Evolutionary conservation across 495 filamentous ascomycete genomes (phyloP).

Genomic region (Bacidia gigantensis): DNA sequence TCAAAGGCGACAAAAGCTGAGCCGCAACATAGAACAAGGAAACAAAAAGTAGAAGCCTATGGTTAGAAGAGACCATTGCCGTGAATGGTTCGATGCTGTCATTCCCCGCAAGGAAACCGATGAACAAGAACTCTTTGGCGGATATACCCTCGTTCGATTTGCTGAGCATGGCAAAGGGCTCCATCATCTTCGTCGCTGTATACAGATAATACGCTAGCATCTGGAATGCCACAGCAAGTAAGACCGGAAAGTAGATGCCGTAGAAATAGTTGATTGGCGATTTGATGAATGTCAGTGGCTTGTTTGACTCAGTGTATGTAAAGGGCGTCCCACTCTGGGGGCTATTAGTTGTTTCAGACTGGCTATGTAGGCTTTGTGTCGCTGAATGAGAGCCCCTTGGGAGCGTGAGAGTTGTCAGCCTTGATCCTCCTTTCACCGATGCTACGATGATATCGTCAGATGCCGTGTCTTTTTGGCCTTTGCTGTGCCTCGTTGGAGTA

Average conservation of each 20-base stretch:
- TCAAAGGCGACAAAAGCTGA: neutral
- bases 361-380: neutral
- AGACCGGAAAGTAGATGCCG: neutral
- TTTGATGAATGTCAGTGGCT: neutral
- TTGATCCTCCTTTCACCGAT: neutral
- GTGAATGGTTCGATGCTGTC: neutral
- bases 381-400: neutral
- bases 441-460: neutral
- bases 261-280: neutral
- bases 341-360: neutral
- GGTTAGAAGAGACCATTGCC: neutral
- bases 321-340: neutral
- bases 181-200: constrained; percentile 1
- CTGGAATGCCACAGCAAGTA: neutral
- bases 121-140: neutral
- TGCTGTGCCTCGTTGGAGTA: neutral
- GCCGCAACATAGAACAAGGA: neutral
- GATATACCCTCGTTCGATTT: neutral
- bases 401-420: neutral
- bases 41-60: neutral
- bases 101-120: neutral
- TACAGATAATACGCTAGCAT: neutral
- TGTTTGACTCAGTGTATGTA: neutral
- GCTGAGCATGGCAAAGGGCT: neutral
- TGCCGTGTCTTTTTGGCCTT: neutral